These are phyloP conservation scores for Euphrasia confusa DNA, from an alignment of 257 asterid species.

Conservation along the genomic window DNA sequence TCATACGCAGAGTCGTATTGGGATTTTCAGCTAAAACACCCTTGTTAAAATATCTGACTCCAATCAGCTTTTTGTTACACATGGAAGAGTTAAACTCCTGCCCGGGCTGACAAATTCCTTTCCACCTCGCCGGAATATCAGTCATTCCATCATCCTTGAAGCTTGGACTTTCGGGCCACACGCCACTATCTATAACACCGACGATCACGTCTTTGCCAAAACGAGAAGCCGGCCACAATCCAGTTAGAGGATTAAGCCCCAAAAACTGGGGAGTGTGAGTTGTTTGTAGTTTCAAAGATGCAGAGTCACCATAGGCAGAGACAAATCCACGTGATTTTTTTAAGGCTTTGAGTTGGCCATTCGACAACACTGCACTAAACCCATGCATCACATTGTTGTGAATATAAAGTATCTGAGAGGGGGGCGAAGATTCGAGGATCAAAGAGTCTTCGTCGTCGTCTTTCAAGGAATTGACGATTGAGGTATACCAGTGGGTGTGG, in stretches of 20 bases:
- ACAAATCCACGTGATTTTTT: constrained; percentile 28
- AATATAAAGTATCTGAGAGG: constrained; percentile 18
- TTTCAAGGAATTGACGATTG: no score
- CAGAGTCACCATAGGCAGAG: constrained; percentile 20
- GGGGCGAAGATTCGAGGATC: no score
- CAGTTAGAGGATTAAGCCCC: constrained; percentile 24
- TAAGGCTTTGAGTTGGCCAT: constrained; percentile 10
- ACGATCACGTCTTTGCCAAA: constrained; percentile 36
- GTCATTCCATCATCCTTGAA: constrained; percentile 32
- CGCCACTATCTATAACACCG: constrained; percentile 26
- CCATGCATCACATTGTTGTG: constrained; percentile 35
- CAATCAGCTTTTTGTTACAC: constrained; percentile 21
- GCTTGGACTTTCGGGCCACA: constrained; percentile 41
- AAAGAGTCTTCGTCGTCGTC: background rate
- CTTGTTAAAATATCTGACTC: background rate
- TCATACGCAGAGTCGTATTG: background rate
- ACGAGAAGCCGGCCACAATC: constrained; percentile 33
- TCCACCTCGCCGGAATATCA: constrained; percentile 21
- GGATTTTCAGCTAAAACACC: background rate
- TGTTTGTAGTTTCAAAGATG: constrained; percentile 20
- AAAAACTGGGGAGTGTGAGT: constrained; percentile 24
- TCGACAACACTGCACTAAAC: constrained; percentile 22
- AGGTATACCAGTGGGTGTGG: no score
- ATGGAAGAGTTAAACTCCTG: constrained; percentile 27
- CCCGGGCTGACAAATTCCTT: constrained; percentile 30